A percentile compares a stretch with the other conserved stretches of the same genome.
phyloP scores from a whole-genome alignment of 2,329 filamentous ascomycete species.

The Elsinoe arachidis region DNA sequence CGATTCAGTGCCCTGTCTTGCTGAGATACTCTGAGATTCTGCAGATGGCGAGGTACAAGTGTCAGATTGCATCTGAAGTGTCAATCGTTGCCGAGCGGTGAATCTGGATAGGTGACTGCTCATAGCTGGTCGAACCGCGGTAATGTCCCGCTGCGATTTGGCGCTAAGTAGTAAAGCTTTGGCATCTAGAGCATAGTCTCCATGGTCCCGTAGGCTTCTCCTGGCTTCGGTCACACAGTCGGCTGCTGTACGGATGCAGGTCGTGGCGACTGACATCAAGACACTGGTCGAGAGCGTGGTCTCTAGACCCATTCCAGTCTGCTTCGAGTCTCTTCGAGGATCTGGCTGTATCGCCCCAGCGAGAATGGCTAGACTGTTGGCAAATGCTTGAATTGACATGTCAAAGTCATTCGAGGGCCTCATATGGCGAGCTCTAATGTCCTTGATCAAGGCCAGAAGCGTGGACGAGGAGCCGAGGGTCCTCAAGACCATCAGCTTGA shows the following conservation, averaged over 20 bases:
- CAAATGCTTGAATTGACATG: slow-evolving; percentile 45
- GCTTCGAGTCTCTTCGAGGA: background rate
- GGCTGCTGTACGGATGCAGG: slow-evolving; percentile 80
- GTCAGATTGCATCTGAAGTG: background rate
- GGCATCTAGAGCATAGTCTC: slow-evolving; percentile 22
- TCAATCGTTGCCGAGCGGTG: background rate
- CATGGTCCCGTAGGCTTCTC: slow-evolving; percentile 58
- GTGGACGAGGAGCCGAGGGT: slow-evolving; percentile 73
- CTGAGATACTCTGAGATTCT: background rate
- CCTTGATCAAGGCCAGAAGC: slow-evolving; percentile 70
- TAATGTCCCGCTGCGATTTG: background rate
- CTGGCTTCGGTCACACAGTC: slow-evolving; percentile 86
- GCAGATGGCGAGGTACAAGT: too few species aligned
- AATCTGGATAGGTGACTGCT: background rate
- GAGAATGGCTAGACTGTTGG: background rate
- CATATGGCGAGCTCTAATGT: slow-evolving; percentile 76
- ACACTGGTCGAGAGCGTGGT: slow-evolving; percentile 22
- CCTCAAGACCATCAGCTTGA: slow-evolving; percentile 73
- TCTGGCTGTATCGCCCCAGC: background rate
- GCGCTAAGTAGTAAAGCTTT: slow-evolving; percentile 1
- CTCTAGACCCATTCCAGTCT: background rate
- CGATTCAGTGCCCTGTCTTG: background rate
- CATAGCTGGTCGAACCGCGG: background rate
- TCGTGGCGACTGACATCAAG: slow-evolving; percentile 69
- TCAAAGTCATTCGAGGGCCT: slow-evolving; percentile 72